Evolutionary conservation across 306 rosid genomes (phyloP).

Genomic region (Quillaja saponaria): DNA sequence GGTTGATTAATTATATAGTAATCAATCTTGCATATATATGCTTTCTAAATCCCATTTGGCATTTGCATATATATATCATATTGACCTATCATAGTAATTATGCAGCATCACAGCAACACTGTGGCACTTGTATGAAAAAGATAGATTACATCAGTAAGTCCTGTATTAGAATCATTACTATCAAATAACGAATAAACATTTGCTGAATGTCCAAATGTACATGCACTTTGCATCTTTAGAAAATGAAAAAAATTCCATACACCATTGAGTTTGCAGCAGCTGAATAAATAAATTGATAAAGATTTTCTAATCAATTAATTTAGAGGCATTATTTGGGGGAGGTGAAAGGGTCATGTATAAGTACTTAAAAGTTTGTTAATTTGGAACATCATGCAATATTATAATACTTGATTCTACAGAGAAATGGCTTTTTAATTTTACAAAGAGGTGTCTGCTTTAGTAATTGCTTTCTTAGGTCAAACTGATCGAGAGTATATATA

Average conservation of each 20-base stretch:
- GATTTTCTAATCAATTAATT: conserved; percentile 3
- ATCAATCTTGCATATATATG: background rate
- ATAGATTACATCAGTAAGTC: conserved; percentile 64
- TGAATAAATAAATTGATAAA: conserved; percentile 16
- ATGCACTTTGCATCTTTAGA: conserved; percentile 45
- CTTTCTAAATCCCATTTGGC: conserved; percentile 1
- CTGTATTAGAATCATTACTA: conserved; percentile 23
- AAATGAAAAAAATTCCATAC: conserved; percentile 11
- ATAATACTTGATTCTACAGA: conserved; percentile 29
- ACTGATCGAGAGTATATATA: conserved; percentile 11
- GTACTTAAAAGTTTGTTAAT: conserved; percentile 32
- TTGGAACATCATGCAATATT: conserved; percentile 26
- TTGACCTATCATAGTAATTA: conserved; percentile 7
- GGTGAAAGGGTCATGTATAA: conserved; percentile 28
- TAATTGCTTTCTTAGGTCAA: conserved; percentile 43
- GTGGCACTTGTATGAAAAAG: conserved; percentile 39
- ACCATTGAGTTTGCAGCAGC: conserved; percentile 37
- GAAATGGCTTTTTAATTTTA: conserved; percentile 35
- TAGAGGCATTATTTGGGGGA: conserved; percentile 31
- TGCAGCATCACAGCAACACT: conserved; percentile 20
- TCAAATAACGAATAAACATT: background rate
- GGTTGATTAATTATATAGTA: conserved; percentile 30
- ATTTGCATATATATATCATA: conserved; percentile 35
- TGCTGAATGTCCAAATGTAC: conserved; percentile 59
- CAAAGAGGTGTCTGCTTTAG: conserved; percentile 26